These are phyloP conservation scores for Pseudoturritis turrita DNA, from an alignment of 345 rosid genomes.

Conservation along the genomic window DNA sequence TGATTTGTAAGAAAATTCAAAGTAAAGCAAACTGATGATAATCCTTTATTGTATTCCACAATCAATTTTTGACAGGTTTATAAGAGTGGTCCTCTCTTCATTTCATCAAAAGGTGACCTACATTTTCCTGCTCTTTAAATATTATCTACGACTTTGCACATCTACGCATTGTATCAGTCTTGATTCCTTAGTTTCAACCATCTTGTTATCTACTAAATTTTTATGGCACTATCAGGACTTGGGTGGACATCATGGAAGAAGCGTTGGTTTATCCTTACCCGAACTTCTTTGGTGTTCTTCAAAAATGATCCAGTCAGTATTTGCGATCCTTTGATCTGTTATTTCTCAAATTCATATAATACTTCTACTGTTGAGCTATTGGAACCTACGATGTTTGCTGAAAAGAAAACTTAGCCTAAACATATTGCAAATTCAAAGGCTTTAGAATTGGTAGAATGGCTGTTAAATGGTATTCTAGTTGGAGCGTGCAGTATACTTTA, in stretches of 20 bases:
- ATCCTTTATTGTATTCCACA: background rate
- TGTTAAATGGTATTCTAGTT: background rate
- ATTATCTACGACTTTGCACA: background rate
- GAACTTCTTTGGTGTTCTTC: slow-evolving; percentile 92
- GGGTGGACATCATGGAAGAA: slow-evolving; percentile 99
- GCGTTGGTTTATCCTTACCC: slow-evolving; percentile 96
- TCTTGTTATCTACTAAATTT: background rate
- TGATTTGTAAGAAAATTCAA: background rate
- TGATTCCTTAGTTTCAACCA: background rate
- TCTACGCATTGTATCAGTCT: background rate
- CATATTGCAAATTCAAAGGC: background rate
- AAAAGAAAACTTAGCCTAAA: background rate
- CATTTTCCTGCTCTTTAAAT: background rate
- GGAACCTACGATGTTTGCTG: background rate
- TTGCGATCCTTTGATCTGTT: background rate
- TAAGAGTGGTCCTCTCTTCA: slow-evolving; percentile 95
- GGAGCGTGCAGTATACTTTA: background rate
- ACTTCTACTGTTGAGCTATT: background rate
- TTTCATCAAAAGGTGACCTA: slow-evolving; percentile 84
- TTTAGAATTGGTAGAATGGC: background rate
- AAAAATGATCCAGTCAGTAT: slow-evolving; percentile 92
- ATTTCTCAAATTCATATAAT: background rate
- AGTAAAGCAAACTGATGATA: background rate
- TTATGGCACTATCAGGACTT: slow-evolving; percentile 47
- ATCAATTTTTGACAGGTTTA: slow-evolving; percentile 55